phyloP scores from a whole-genome alignment of 345 rosid species.

The Theobroma cacao region DNA sequence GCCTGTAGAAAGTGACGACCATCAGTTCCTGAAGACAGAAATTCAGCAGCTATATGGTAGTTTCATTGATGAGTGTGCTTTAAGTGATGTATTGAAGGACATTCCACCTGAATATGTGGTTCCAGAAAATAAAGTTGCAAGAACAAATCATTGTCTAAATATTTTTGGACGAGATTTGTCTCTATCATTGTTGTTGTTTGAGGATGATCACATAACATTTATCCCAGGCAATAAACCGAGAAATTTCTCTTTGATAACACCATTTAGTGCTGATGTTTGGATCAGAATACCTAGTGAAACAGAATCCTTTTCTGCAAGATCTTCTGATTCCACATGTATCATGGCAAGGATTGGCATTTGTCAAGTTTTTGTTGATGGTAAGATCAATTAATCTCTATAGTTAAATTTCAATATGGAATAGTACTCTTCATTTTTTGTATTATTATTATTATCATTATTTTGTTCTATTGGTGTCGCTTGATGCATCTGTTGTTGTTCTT shows the following conservation, averaged over 20 bases:
- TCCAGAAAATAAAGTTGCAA: conserved; percentile 45
- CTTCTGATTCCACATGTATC: conserved; percentile 42
- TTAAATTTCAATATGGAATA: conserved; percentile 5
- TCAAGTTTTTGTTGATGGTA: conserved; percentile 71
- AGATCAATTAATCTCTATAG: conserved; percentile 20
- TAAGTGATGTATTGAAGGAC: conserved; percentile 38
- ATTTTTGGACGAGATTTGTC: conserved; percentile 66
- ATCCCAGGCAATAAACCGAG: conserved; percentile 28
- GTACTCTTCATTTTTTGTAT: background rate
- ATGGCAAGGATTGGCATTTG: conserved; percentile 62
- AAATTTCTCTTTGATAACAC: conserved; percentile 46
- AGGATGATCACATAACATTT: conserved; percentile 38
- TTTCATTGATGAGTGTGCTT: conserved; percentile 36
- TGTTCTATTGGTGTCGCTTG: background rate
- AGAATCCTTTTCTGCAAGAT: conserved; percentile 23
- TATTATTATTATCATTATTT: conserved; percentile 3
- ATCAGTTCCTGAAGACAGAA: conserved; percentile 52
- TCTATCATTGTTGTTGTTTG: conserved; percentile 40
- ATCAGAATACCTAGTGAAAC: conserved; percentile 62
- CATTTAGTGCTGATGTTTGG: conserved; percentile 70
- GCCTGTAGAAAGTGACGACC: conserved; percentile 49
- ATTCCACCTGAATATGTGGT: conserved; percentile 56
- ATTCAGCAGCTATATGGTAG: conserved; percentile 55
- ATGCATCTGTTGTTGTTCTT: conserved; percentile 14
- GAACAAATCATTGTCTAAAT: conserved; percentile 47